Evolutionary conservation across 1,284 basidiomycete genomes (phyloP), one percentile per base, ranked within the genome.

Genomic region (Cryptococcus hybrid): DNA sequence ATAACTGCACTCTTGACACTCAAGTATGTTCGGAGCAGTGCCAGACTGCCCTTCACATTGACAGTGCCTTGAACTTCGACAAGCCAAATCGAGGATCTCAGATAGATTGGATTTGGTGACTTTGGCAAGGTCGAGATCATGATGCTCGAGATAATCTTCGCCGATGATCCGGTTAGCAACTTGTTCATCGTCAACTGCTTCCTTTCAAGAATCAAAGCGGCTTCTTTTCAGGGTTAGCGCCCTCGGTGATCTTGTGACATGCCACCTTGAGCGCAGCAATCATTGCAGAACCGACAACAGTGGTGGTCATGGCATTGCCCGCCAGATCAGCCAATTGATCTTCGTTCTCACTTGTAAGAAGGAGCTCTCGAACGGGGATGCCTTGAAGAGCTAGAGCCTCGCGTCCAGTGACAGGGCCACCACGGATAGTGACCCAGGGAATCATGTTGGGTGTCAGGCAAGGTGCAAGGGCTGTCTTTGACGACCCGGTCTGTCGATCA

Each of bases 401-500:
- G 38, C 93, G 79, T 7, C 93, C 93, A 12, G 94, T 88, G 84
- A 97, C 89, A 3, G 93, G 94, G n/a, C 94, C 93, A 43, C 94
- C 94, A 52, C 93, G 91, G 69, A 90, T 92, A 36, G 94, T 92
- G 69, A 96, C 88, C 73, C 92, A 97, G 0, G 94, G 91, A 62
- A 97, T 97, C 89, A 96, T 96, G 39, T 90, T 88, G 0, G 93
- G 93, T 0, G 93, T 97, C 15, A 97, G 83, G 75, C 93, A 97
- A 1, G 90, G 90, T 58, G 88, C 90, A 48, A 95, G 89, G 7
- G 92, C 93, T 1, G 87, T 81, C 73, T 86, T 87, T 58, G 84
- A 85, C 0, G 89, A 87, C 3, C 89, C 89, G 43, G 88, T 90
- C 45, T 89, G 89, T 12, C 92, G 85, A 75, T 93, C 91, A 36